Evolutionary conservation across 805 yeast genomes (phyloP), one percentile per base, ranked within the genome.

Genomic region (Candida broadrunensis): DNA sequence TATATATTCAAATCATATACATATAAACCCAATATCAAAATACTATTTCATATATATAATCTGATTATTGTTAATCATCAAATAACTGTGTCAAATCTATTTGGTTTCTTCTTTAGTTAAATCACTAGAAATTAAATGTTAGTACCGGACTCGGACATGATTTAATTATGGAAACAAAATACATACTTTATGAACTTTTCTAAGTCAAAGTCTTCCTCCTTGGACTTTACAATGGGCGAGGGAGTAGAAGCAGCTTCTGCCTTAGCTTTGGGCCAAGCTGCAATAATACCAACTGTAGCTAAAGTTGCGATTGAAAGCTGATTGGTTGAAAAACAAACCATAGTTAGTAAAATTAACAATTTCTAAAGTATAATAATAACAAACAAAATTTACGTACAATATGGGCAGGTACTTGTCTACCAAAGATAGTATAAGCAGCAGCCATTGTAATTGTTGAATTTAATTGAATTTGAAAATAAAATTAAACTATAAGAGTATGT

Each of bases 351-450:
- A 21, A 21, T 21, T 21, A 7, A 7, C 25, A 21, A 21, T 21
- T 11, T 11, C 11, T 21, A 21, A 7, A 21, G 25, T 21, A n/a
- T n/a, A n/a, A n/a, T n/a, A n/a, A n/a, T n/a, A n/a, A n/a, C n/a
- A n/a, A 24, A 20, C 34, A 13, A n/a, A 17, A 32, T 21, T 21
- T 21, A 66, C 75, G 17, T 67, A 69, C 75, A 44, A 65, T 49
- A 51, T 69, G 72, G 31, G 75, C 60, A 43, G 70, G 73, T 46
- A 69, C 75, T 58, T 69, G 72, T 56, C 48, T 69, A 42, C 75
- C 75, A 33, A 69, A 62, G 41, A 69, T 61, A 36, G 69, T 65
- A 47, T 69, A 69, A 45, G 72, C 64, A 37, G 71, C 56, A 49
- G 61, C 73, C 74, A 69, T 69, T 21, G 24, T 21, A 9, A 7